Evolutionary conservation across 2,329 filamentous ascomycete species (phyloP).

Genomic region (Gremmenia infestans): DNA sequence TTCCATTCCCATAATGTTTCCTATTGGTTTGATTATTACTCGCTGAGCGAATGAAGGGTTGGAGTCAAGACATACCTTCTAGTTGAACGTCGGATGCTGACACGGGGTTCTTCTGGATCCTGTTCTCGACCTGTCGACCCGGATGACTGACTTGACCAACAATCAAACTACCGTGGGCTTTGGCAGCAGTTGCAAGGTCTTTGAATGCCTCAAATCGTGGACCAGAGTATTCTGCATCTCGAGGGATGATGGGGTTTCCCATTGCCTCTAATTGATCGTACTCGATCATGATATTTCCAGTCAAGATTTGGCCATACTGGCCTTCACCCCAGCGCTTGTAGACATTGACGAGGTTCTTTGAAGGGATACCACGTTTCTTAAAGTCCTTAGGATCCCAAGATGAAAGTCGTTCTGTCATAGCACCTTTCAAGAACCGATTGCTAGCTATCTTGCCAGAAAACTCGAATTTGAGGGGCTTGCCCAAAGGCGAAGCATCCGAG

Average conservation of each 20-base stretch:
- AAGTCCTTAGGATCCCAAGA: constrained; percentile 53
- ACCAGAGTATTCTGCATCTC: constrained; percentile 44
- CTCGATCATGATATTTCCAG: constrained; percentile 61
- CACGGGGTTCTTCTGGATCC: constrained; percentile 35
- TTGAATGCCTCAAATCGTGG: constrained; percentile 56
- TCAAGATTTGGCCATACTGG: constrained; percentile 50
- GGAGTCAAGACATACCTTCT: constrained; percentile 20
- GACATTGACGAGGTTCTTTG: constrained; percentile 47
- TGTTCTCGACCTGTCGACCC: constrained; percentile 38
- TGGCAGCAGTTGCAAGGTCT: constrained; percentile 48
- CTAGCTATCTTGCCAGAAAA: constrained; percentile 51
- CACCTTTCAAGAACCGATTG: constrained; percentile 63
- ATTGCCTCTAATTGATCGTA: constrained; percentile 52
- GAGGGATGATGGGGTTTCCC: constrained; percentile 56
- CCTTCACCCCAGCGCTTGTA: constrained; percentile 60
- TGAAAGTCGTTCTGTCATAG: constrained; percentile 61
- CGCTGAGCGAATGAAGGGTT: neutral
- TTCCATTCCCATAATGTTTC: constrained; percentile 39
- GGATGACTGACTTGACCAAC: constrained; percentile 59
- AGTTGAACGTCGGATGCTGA: constrained; percentile 38
- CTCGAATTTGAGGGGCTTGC: constrained; percentile 42
- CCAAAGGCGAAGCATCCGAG: constrained; percentile 34
- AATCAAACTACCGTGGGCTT: constrained; percentile 53
- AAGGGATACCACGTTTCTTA: constrained; percentile 48
- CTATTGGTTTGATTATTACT: constrained; percentile 3